Conservation (phyloP, 164 flowering plant species). For the Umbellularia californica region DNA sequence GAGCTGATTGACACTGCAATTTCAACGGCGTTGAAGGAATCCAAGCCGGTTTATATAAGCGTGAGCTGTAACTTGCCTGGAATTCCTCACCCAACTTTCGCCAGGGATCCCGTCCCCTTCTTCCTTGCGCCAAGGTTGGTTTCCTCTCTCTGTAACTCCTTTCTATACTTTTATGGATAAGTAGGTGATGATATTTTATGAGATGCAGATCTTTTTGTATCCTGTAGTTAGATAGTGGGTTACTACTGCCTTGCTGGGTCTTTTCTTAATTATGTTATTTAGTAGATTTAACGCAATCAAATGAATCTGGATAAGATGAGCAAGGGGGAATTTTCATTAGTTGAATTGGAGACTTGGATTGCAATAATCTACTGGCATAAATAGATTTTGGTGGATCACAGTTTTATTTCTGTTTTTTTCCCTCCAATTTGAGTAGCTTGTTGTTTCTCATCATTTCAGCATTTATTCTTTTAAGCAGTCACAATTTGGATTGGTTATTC, state of each 20-base stretch:
- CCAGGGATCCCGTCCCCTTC: conserved; percentile 73
- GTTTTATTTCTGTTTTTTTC: too few species aligned
- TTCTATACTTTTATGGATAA: background rate
- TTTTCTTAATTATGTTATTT: background rate
- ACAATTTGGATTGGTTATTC: background rate
- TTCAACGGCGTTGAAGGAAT: conserved; percentile 72
- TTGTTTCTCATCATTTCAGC: background rate
- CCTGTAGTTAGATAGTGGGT: background rate
- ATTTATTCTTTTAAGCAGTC: background rate
- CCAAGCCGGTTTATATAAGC: conserved; percentile 90
- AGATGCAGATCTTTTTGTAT: background rate
- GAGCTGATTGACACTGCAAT: conserved; percentile 82
- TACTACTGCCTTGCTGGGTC: background rate
- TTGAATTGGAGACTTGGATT: background rate
- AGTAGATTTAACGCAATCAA: background rate
- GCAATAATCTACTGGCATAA: background rate
- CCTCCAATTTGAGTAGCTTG: too few species aligned
- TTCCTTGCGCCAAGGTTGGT: conserved; percentile 56
- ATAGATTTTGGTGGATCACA: background rate
- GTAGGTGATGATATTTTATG: background rate
- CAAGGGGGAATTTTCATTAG: background rate
- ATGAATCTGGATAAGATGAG: too few species aligned
- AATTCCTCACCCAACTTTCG: conserved; percentile 75
- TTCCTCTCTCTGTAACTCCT: background rate
- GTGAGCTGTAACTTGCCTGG: conserved; percentile 74